Evolutionary conservation across 805 yeast genomes (phyloP).

Genomic region (Pichia ethanolica): DNA sequence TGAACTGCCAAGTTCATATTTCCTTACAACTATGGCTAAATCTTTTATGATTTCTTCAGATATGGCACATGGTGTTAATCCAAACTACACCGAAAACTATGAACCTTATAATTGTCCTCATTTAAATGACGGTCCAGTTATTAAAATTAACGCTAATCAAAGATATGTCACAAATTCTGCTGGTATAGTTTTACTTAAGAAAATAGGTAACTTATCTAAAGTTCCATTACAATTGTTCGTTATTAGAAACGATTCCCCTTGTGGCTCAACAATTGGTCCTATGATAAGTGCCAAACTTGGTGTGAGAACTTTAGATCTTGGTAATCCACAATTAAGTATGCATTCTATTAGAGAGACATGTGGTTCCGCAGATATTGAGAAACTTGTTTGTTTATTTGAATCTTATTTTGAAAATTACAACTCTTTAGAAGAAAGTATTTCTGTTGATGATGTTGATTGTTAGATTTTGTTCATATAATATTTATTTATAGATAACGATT

Average conservation of each 20-base stretch:
- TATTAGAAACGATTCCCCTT: slow-evolving; percentile 87
- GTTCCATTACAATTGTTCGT: slow-evolving; percentile 91
- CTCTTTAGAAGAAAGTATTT: slow-evolving; percentile 30
- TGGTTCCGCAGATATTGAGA: slow-evolving; percentile 64
- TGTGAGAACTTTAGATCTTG: slow-evolving; percentile 78
- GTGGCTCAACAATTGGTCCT: slow-evolving; percentile 97
- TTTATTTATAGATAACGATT: too few relatives aligned
- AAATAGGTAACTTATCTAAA: slow-evolving; percentile 55
- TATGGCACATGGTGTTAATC: slow-evolving; percentile 96
- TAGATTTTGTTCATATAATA: not conserved
- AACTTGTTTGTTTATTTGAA: slow-evolving; percentile 53
- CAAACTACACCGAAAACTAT: slow-evolving; percentile 73
- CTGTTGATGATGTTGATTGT: slow-evolving; percentile 2
- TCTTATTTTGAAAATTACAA: slow-evolving; percentile 47
- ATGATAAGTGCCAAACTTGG: slow-evolving; percentile 84
- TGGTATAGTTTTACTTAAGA: slow-evolving; percentile 72
- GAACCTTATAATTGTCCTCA: slow-evolving; percentile 75
- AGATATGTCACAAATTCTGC: slow-evolving; percentile 91
- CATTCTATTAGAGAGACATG: slow-evolving; percentile 92
- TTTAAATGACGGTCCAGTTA: slow-evolving; percentile 84
- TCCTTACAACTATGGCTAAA: slow-evolving; percentile 55
- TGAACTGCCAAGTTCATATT: slow-evolving; percentile 30
- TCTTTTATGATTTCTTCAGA: slow-evolving; percentile 89
- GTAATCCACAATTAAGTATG: slow-evolving; percentile 90
- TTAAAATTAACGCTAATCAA: slow-evolving; percentile 91